Evolutionary conservation across 768 basidiomycete genomes (phyloP).

Genomic region (Pholiota microspora): DNA sequence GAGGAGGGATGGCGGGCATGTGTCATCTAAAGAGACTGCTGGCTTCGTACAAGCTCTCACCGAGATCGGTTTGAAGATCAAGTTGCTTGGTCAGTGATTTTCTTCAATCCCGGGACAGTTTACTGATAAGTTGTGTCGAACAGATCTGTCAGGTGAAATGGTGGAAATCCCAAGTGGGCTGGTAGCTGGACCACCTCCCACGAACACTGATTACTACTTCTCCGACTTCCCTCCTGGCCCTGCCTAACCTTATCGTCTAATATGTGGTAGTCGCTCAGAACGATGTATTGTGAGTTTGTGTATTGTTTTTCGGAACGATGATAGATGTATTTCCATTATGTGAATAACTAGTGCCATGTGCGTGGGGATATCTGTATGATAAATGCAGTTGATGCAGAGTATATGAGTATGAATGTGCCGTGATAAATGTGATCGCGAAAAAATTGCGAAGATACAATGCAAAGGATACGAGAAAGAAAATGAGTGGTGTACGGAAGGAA

Average conservation of each 20-base stretch:
- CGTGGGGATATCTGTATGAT: constrained; percentile 30
- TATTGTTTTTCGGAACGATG: constrained; percentile 4
- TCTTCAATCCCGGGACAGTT: background rate
- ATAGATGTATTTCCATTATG: constrained; percentile 23
- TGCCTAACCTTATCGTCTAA: constrained; percentile 23
- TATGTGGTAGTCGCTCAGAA: background rate
- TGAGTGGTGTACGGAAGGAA: constrained; percentile 8
- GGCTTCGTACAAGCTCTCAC: constrained; percentile 85
- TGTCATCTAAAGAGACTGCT: constrained; percentile 81
- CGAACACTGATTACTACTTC: constrained; percentile 83
- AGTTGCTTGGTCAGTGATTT: constrained; percentile 65
- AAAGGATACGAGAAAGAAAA: constrained; percentile 14
- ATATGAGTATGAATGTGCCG: constrained; percentile 18
- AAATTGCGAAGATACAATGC: constrained; percentile 11
- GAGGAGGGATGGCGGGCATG: constrained; percentile 76
- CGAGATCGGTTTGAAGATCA: constrained; percentile 90
- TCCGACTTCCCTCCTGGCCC: constrained; percentile 45
- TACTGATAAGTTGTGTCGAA: constrained; percentile 4
- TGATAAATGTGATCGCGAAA: constrained; percentile 11
- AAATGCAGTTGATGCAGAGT: constrained; percentile 63
- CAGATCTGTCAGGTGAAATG: constrained; percentile 86
- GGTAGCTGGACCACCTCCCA: constrained; percentile 73
- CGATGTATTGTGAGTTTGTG: background rate
- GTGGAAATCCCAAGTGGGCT: constrained; percentile 86
- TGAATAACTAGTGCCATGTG: constrained; percentile 25